These are phyloP conservation scores for Kwoniella sp. DNA, from an alignment of 768 basidiomycete genomes.

Conservation along the genomic window DNA sequence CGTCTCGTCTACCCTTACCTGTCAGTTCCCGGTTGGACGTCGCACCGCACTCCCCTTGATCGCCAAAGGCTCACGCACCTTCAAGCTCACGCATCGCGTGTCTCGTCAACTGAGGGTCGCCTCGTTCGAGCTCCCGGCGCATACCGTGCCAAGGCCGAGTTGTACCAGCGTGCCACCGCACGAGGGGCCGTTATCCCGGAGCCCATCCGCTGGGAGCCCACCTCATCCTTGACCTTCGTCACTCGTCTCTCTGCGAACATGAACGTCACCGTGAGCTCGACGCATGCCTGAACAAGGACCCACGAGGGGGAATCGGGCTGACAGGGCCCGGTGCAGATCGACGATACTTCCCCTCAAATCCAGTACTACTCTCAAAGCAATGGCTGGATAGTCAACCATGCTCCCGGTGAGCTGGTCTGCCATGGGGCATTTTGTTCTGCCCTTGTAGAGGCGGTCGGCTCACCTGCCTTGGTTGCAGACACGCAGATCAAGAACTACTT, in stretches of 20 bases:
- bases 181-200: no score
- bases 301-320: neutral
- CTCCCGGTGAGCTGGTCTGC: neutral
- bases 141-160: no score
- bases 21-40: no score
- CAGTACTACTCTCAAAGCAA: neutral
- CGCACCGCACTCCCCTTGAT: no score
- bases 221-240: no score
- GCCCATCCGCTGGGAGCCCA: neutral
- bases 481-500: slow-evolving; percentile 9
- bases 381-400: neutral
- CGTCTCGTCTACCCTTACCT: no score
- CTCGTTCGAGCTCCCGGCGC: no score
- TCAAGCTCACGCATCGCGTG: no score
- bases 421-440: neutral
- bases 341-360: slow-evolving; percentile 12
- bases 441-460: neutral
- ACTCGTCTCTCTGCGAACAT: no score
- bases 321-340: neutral
- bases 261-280: slow-evolving; percentile 7
- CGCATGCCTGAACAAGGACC: neutral
- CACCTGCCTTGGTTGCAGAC: neutral
- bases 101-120: no score
- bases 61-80: no score
- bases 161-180: no score